These are phyloP conservation scores for Fonsecaea multimorphosa DNA, from an alignment of 2,329 filamentous ascomycete species.

Conservation along the genomic window DNA sequence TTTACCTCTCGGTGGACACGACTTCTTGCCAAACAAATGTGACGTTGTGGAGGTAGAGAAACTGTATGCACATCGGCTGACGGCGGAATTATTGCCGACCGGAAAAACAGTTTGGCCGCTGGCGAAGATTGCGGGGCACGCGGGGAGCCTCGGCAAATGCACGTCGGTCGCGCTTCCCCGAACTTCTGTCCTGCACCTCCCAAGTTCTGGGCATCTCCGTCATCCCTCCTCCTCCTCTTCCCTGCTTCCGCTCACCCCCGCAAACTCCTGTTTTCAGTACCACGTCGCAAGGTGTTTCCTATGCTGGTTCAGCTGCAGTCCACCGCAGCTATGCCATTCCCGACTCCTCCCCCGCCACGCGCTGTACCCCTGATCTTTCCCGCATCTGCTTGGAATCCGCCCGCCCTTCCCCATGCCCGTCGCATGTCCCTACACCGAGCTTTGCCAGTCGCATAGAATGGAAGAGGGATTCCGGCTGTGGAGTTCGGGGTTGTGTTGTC, in stretches of 20 bases:
- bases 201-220: background rate
- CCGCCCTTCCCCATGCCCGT: slow-evolving; percentile 5
- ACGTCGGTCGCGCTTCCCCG: background rate
- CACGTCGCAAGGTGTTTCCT: background rate
- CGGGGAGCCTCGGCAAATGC: slow-evolving; percentile 2
- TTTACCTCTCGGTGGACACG: slow-evolving; percentile 4
- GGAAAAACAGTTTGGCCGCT: background rate
- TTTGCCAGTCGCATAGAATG: background rate
- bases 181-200: background rate
- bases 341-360: slow-evolving; percentile 4
- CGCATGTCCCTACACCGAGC: slow-evolving; percentile 8
- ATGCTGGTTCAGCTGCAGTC: background rate
- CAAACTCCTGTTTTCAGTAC: background rate
- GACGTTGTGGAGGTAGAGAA: slow-evolving; percentile 1
- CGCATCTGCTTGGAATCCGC: slow-evolving; percentile 1
- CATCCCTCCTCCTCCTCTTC: background rate
- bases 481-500: slow-evolving; percentile 21
- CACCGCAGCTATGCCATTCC: background rate
- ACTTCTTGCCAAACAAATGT: background rate
- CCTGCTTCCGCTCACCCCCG: background rate
- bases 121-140: background rate
- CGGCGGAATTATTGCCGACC: slow-evolving; percentile 2
- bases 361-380: slow-evolving; percentile 6
- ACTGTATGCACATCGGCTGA: background rate
- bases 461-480: background rate